A percentile compares a stretch with the other conserved stretches of the same genome.
Evolutionary conservation across 2,329 filamentous ascomycete genomes (phyloP).

Genomic region (Fusarium citri): DNA sequence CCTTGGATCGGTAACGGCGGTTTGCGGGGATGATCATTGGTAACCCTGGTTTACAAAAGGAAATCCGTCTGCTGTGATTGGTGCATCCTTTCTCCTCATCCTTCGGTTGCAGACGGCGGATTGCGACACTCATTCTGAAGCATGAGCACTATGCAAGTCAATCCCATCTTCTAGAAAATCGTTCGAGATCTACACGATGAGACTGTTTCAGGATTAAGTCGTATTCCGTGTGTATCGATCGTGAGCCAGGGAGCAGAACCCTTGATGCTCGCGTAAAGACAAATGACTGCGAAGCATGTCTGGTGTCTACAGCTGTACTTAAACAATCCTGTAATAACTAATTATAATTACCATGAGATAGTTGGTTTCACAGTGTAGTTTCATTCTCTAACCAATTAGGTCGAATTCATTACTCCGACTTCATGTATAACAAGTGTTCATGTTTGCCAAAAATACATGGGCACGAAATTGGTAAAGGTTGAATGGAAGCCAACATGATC

Average conservation of each 20-base stretch:
- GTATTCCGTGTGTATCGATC: neutral
- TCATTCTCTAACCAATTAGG: too few relatives aligned
- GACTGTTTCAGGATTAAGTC: slow-evolving; percentile 7
- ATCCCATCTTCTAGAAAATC: slow-evolving; percentile 21
- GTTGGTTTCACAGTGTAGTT: too few relatives aligned
- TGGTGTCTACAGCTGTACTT: neutral
- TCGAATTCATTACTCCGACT: too few relatives aligned
- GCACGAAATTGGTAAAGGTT: too few relatives aligned
- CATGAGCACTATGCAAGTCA: slow-evolving; percentile 4
- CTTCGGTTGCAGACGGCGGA: slow-evolving; percentile 13
- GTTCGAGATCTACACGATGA: slow-evolving; percentile 25
- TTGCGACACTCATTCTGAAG: slow-evolving; percentile 6
- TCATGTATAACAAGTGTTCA: too few relatives aligned
- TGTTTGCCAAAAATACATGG: too few relatives aligned
- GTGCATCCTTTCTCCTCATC: neutral
- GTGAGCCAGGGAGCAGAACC: neutral
- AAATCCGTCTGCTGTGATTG: slow-evolving; percentile 30
- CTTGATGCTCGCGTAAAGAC: neutral
- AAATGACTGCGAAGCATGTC: neutral
- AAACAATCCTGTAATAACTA: neutral
- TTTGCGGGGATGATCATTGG: slow-evolving; percentile 24
- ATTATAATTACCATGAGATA: too few relatives aligned
- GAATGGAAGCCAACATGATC: too few relatives aligned
- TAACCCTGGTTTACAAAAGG: neutral
- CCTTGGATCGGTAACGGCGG: slow-evolving; percentile 7